A percentile compares a stretch with the other conserved stretches of the same genome.
Evolutionary conservation across 768 basidiomycete species (phyloP).

Genomic region (Lanmaoa rubissima): DNA sequence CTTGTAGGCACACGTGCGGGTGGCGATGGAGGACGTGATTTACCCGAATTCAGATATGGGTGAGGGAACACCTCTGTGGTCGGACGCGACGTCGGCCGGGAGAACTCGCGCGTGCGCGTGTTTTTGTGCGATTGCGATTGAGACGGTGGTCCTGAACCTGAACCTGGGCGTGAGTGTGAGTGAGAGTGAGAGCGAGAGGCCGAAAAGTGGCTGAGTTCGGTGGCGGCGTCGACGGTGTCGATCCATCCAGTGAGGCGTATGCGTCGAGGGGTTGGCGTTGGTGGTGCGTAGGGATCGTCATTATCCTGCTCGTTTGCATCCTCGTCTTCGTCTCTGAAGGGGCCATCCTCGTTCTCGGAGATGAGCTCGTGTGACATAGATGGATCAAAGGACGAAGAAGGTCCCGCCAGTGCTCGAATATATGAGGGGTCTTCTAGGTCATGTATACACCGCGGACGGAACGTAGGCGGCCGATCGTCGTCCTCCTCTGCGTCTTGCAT

Average conservation of each 20-base stretch:
- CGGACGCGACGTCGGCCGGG: neutral
- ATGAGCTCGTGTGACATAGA: neutral
- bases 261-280: constrained; percentile 22
- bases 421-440: constrained; percentile 44
- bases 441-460: constrained; percentile 51
- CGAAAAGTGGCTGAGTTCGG: constrained; percentile 52
- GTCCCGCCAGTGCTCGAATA: constrained; percentile 12
- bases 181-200: constrained; percentile 23
- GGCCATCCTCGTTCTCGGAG: neutral
- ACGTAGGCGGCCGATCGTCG: constrained; percentile 25
- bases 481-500: constrained; percentile 34
- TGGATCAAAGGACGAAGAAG: constrained; percentile 6
- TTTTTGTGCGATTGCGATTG: neutral
- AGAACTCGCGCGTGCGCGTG: neutral
- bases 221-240: constrained; percentile 48
- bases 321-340: neutral
- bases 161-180: neutral
- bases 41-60: neutral
- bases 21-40: neutral
- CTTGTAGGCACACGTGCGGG: neutral
- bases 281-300: constrained; percentile 17
- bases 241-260: constrained; percentile 58
- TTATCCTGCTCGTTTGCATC: constrained; percentile 7
- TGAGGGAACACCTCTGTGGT: neutral
- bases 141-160: neutral